Evolutionary conservation across 2,329 filamentous ascomycete genomes (phyloP).

Genomic region (Phialocephala subalpina): DNA sequence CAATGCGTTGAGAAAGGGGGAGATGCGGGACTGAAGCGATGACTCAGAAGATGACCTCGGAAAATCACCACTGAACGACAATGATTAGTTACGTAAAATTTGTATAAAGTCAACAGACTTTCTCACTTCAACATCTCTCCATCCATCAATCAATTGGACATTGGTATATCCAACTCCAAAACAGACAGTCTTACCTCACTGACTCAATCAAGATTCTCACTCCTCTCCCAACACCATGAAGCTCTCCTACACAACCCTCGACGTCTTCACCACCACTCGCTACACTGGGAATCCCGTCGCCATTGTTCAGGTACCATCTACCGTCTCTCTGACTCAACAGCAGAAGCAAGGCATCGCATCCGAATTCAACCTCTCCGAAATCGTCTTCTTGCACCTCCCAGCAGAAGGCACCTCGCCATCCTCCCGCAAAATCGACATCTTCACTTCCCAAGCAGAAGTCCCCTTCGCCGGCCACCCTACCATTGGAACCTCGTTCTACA

Average conservation of each 20-base stretch:
- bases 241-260: conserved; percentile 57
- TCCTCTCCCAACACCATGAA: conserved; percentile 15
- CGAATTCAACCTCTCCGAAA: conserved; percentile 72
- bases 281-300: conserved; percentile 68
- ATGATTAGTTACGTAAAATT: neutral
- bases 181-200: neutral
- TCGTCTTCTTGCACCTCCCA: conserved; percentile 62
- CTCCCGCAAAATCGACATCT: conserved; percentile 58
- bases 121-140: neutral
- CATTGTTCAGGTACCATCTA: conserved; percentile 59
- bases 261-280: conserved; percentile 62
- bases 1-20: neutral
- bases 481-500: conserved; percentile 61
- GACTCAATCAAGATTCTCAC: neutral
- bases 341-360: conserved; percentile 66
- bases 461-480: conserved; percentile 66
- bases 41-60: conserved; percentile 2
- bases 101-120: neutral
- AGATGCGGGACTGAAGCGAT: neutral
- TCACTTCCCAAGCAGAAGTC: conserved; percentile 60
- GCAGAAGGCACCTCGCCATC: conserved; percentile 37
- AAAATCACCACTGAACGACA: neutral
- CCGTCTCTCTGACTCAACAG: conserved; percentile 51
- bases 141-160: neutral
- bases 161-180: neutral